Evolutionary conservation across 169 alveolate genomes (phyloP), one percentile per base, ranked within the genome.

Genomic region (Eimeria praecox): DNA sequence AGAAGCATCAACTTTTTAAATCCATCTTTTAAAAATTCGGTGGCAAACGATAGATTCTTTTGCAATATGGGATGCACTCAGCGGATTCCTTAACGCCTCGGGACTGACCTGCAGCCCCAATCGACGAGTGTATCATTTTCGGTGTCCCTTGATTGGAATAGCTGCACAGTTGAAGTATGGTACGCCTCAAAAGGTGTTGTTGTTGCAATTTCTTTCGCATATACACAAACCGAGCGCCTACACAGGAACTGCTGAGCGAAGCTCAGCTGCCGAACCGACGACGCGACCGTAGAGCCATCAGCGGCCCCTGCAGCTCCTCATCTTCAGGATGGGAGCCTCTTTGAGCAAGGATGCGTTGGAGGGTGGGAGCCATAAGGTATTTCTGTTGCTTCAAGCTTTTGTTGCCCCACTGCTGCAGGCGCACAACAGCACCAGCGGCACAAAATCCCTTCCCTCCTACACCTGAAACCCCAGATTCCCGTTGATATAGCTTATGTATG

Each of bases 241-340:
- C 80, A 69, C 49, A 1, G 49, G 27, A 9, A 8, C 80, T 30
- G 49, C 80, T 69, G 49, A 69, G 49, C 27, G 27, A 14, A 35
- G 2, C 49, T 59, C 80, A 8, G 80, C 49, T 69, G 80, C 49
- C 64, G 87, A 77, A n/a, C 42, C 42, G 22, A 0, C 59, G 87
- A 77, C 59, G 87, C 27, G 38, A 22, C 64, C 35, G 22, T 1
- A 40, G 35, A 77, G 38, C 38, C 22, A 77, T 62, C 80, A 3
- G 27, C n/a, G 44, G 44, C 82, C 49, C 33, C 93, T 40, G 33
- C 14, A 27, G 49, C 33, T 54, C 46, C 82, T 20, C 46, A 33
- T 6, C 0, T 40, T 59, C 42, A 86, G 56, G 46, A 86, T 86
- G 93, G 93, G 93, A 8, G 59, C 64, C 30, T 27, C 44, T n/a